A percentile compares a stretch with the other conserved stretches of the same genome.
Conservation (phyloP, 2,329 filamentous ascomycete genomes). For the Neocatenulostroma microsporum region DNA sequence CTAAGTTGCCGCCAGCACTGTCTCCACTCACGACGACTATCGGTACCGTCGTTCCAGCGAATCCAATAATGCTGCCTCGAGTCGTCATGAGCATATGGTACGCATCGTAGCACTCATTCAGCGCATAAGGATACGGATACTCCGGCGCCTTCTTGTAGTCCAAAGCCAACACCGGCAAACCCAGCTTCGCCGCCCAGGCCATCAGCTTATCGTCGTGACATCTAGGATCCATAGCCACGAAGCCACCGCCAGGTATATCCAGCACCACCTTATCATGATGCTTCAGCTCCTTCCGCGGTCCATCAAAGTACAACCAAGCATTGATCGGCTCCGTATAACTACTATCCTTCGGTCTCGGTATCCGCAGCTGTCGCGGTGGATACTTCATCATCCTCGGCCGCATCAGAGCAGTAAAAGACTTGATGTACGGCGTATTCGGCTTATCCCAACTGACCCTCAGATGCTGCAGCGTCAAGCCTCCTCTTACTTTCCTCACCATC, state of each 20-base stretch:
- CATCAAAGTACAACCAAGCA: conserved; percentile 92
- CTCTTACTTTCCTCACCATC: conserved; percentile 86
- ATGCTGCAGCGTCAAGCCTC: conserved; percentile 81
- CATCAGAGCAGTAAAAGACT: conserved; percentile 62
- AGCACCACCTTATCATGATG: conserved; percentile 71
- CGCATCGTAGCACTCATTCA: conserved; percentile 83
- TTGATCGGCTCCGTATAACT: conserved; percentile 75
- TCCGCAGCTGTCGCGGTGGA: conserved; percentile 72
- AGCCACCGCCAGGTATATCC: conserved; percentile 89
- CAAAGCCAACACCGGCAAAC: conserved; percentile 79
- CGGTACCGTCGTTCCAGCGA: conserved; percentile 59
- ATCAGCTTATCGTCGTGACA: conserved; percentile 91
- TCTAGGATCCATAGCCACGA: conserved; percentile 93
- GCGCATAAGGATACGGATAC: conserved; percentile 72
- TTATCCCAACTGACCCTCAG: conserved; percentile 94
- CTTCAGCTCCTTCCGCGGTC: conserved; percentile 67
- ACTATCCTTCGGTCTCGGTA: conserved; percentile 70
- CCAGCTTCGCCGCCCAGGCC: conserved; percentile 82
- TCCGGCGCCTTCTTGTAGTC: conserved; percentile 88
- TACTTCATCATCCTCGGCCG: conserved; percentile 74
- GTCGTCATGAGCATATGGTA: conserved; percentile 67
- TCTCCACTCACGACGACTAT: conserved; percentile 69
- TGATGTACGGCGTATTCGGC: conserved; percentile 76
- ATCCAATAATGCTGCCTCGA: conserved; percentile 65
- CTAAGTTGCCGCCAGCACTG: conserved; percentile 75